These are phyloP conservation scores for Friedmanniomyces endolithicus DNA, from an alignment of 495 filamentous ascomycete genomes.

Conservation along the genomic window DNA sequence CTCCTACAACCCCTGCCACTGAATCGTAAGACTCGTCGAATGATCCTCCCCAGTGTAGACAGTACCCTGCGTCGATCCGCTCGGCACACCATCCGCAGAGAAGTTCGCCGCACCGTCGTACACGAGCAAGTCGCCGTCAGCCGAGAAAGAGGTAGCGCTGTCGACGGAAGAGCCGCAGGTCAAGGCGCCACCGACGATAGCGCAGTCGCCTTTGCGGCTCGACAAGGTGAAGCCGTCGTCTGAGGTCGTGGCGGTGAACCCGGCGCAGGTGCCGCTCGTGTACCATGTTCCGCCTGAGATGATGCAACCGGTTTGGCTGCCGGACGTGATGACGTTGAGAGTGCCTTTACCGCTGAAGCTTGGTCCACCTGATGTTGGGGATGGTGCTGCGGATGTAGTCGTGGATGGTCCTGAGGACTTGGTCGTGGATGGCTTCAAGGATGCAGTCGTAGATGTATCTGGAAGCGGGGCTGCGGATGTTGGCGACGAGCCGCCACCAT, in stretches of 20 bases:
- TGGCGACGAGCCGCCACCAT: conserved; percentile 6
- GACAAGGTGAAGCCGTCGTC: conserved; percentile 23
- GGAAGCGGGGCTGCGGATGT: conserved; percentile 13
- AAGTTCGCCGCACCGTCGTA: conserved; percentile 21
- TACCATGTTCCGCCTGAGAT: conserved; percentile 63
- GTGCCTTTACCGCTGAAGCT: conserved; percentile 45
- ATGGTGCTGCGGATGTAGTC: conserved; percentile 5
- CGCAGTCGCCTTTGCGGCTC: conserved; percentile 28
- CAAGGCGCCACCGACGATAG: conserved; percentile 20
- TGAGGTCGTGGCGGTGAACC: conserved; percentile 39
- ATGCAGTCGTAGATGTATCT: conserved; percentile 3
- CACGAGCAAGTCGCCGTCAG: conserved; percentile 16
- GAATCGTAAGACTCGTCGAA: conserved; percentile 3
- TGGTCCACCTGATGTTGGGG: conserved; percentile 12
- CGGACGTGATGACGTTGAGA: conserved; percentile 41
- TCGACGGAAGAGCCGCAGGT: conserved; percentile 22
- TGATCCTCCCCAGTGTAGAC: conserved; percentile 3
- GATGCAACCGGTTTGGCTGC: conserved; percentile 49
- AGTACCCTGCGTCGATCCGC: conserved; percentile 19
- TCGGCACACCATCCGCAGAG: conserved; percentile 25
- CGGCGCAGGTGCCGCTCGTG: conserved; percentile 55
- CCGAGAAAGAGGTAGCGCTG: conserved; percentile 20
- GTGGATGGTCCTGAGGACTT: conserved; percentile 5
- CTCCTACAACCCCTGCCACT: conserved; percentile 10
- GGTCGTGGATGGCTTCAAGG: conserved; percentile 8